phyloP scores from a whole-genome alignment of 139 green algal genomes.

The Penium margaritaceum region DNA sequence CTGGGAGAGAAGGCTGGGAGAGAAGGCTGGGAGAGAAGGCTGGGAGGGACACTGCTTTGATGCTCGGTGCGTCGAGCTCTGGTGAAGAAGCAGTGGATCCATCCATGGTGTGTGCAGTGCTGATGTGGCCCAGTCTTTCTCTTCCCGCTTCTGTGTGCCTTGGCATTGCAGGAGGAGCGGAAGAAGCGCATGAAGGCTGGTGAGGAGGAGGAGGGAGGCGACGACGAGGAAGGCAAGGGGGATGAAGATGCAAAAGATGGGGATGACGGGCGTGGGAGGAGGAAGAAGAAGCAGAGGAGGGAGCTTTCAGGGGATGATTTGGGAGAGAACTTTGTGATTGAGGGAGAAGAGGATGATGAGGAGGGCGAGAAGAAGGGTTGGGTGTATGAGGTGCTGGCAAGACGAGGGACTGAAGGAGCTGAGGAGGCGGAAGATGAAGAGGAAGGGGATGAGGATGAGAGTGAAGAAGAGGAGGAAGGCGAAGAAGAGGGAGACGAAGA shows the following conservation, averaged over 20 bases:
- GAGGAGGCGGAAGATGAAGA: background rate
- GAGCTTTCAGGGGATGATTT: constrained; percentile 14
- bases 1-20: no score
- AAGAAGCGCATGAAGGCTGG: constrained; percentile 23
- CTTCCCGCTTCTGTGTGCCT: constrained; percentile 11
- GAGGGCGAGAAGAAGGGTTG: constrained; percentile 17
- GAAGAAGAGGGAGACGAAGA: constrained; percentile 17
- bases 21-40: no score
- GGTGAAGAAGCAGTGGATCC: no score
- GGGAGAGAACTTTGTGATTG: constrained; percentile 37
- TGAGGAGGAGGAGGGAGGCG: constrained; percentile 34
- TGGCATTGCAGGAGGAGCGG: constrained; percentile 13
- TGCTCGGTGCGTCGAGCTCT: no score
- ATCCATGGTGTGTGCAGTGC: no score
- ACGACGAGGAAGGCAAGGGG: constrained; percentile 41
- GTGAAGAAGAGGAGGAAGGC: constrained; percentile 35
- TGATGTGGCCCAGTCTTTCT: no score
- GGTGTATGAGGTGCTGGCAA: constrained; percentile 3
- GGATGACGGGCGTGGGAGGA: constrained; percentile 11
- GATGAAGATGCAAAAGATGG: background rate
- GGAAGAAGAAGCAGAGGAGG: constrained; percentile 24
- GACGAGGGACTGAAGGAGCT: background rate
- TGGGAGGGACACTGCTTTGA: no score
- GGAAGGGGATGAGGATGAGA: constrained; percentile 35
- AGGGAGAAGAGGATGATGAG: background rate